Evolutionary conservation across 345 rosid genomes (phyloP), one percentile per base, ranked within the genome.

Genomic region (Pistacia atlantica): DNA sequence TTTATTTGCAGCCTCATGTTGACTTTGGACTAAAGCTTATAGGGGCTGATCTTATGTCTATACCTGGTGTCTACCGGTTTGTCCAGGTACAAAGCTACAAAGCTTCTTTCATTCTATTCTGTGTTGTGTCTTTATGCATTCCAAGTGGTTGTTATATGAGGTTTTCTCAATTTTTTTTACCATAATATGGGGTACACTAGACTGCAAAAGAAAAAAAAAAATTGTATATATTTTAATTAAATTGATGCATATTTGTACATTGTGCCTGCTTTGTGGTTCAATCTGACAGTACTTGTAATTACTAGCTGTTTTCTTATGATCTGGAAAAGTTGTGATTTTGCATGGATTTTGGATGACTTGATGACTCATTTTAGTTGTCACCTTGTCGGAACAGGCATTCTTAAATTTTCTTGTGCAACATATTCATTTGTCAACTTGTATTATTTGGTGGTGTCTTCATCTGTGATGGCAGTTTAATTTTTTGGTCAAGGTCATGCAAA

Each of bases 21-120:
- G 98, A 95, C 85, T 95, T 93, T 85, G 99, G 99, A 25, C 87
- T 95, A 22, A 95, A 90, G 86, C 92, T 95, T 72, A 63, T 92
- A 38, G 99, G 99, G 66, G 98, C 95, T 73, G 99, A 95, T 88
- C 92, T 95, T 75, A 95, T 95, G 99, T 88, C 99, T 56, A 95
- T 95, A 77, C 99, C 98, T 73, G 99, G 98, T 69, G 86, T 93
- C 77, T 95, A 95, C 87, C 81, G 97, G 83, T 79, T 93, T 80
- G 95, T 90, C 79, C 99, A 95, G 97, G 99, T 95, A 68, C n/a
- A 31, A 63, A 63, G 10, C 61, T 67, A 72, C 55, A 42, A 25
- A 14, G 37, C 22, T 55, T 37, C 3, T 13, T 42, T 6, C 31
- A 5, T 60, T 35, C 45, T 76, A 3, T n/a, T 55, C 5, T 67